These are phyloP conservation scores for Collybia sp. DNA, from an alignment of 768 basidiomycete genomes.

Conservation along the genomic window DNA sequence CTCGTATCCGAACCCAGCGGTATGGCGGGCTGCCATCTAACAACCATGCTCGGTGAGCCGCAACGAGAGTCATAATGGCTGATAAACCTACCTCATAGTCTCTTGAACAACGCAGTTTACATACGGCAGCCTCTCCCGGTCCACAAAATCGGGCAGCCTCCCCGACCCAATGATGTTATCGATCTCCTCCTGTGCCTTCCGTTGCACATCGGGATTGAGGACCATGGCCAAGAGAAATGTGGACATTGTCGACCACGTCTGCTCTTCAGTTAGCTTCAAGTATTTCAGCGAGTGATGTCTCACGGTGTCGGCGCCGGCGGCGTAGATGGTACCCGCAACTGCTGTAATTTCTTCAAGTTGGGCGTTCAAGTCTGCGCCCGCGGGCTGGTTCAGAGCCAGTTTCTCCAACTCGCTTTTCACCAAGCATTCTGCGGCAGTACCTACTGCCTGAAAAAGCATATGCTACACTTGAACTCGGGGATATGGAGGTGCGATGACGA, in stretches of 20 bases:
- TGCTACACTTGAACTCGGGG: neutral
- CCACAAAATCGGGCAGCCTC: constrained; percentile 11
- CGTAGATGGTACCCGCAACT: constrained; percentile 10
- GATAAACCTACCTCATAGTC: neutral
- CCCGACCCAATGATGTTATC: constrained; percentile 18
- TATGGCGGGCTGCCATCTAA: neutral
- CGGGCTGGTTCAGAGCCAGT: constrained; percentile 4
- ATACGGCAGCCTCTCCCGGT: neutral
- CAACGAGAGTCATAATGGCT: neutral
- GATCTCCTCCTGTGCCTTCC: constrained; percentile 23
- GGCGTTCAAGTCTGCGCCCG: neutral
- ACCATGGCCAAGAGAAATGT: constrained; percentile 26
- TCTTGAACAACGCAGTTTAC: neutral
- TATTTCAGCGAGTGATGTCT: neutral
- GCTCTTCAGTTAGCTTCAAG: neutral
- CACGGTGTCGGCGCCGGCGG: constrained; percentile 13
- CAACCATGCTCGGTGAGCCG: neutral
- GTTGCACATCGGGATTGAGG: constrained; percentile 21
- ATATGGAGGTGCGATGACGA: neutral
- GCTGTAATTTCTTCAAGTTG: constrained; percentile 10
- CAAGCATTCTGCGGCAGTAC: constrained; percentile 13
- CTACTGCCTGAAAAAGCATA: constrained; percentile 7
- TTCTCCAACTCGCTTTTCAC: constrained; percentile 11
- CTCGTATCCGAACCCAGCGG: neutral
- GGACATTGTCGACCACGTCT: constrained; percentile 12